Conservation (phyloP, 306 rosid genomes). For the Sophora flavescens region DNA sequence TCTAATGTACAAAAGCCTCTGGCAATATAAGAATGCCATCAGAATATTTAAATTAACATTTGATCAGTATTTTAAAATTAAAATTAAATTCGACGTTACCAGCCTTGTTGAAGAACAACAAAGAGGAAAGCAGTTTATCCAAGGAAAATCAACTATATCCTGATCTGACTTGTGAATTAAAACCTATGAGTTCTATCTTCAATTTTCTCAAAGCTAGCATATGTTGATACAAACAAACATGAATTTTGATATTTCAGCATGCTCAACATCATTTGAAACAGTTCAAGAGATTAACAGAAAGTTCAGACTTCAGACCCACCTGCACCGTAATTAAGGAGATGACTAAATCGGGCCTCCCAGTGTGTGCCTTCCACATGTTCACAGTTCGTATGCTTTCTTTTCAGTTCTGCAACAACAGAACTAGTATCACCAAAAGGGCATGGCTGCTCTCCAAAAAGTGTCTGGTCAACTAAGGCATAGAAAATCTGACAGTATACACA, state of each 20-base stretch:
- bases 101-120: conserved; percentile 1
- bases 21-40: background rate
- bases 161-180: background rate
- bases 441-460: conserved; percentile 79
- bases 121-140: background rate
- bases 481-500: conserved; percentile 65
- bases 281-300: conserved; percentile 18
- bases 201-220: background rate
- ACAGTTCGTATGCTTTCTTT: conserved; percentile 74
- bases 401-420: conserved; percentile 72
- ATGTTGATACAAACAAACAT: background rate
- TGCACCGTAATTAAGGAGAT: conserved; percentile 92
- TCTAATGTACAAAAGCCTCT: background rate
- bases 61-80: conserved; percentile 18
- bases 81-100: conserved; percentile 7
- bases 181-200: background rate
- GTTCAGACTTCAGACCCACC: conserved; percentile 54
- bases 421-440: conserved; percentile 55
- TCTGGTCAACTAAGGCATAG: conserved; percentile 79
- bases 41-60: conserved; percentile 11
- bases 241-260: conserved; percentile 10
- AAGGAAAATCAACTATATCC: conserved; percentile 13
- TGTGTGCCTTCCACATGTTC: conserved; percentile 89
- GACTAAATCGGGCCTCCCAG: conserved; percentile 87
- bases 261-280: conserved; percentile 13